Conservation (phyloP, 2,329 filamentous ascomycete species). For the Fusarium globosum region DNA sequence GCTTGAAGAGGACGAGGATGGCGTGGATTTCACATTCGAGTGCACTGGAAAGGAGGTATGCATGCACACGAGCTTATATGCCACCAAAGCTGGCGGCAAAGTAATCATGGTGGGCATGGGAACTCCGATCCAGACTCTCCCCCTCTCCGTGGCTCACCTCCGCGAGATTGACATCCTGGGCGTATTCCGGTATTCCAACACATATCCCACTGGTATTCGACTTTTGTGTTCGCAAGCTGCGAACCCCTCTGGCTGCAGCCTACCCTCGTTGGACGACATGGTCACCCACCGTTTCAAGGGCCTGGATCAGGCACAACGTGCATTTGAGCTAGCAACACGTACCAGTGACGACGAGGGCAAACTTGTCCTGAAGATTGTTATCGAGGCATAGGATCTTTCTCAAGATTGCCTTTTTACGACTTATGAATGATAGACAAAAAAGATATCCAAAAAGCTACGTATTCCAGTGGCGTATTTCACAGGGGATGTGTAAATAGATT, state of each 20-base stretch:
- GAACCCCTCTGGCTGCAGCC: constrained; percentile 53
- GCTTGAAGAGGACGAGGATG: constrained; percentile 70
- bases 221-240: constrained; percentile 61
- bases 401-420: constrained; percentile 3
- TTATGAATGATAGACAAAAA: constrained; percentile 36
- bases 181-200: constrained; percentile 82
- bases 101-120: constrained; percentile 85
- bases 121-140: constrained; percentile 78
- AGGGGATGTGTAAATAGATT: neutral
- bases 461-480: neutral
- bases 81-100: constrained; percentile 75
- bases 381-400: constrained; percentile 58
- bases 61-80: constrained; percentile 80
- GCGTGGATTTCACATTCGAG: constrained; percentile 78
- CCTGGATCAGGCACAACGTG: constrained; percentile 68
- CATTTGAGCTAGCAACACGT: constrained; percentile 76
- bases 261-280: constrained; percentile 75
- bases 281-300: constrained; percentile 80
- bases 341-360: constrained; percentile 75
- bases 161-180: constrained; percentile 83
- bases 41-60: constrained; percentile 81
- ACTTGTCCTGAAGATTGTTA: constrained; percentile 78
- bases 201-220: constrained; percentile 76
- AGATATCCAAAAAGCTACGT: constrained; percentile 24
- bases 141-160: constrained; percentile 76